Conservation (phyloP, 805 yeast species). For the Kodamaea nitidulidarum region DNA sequence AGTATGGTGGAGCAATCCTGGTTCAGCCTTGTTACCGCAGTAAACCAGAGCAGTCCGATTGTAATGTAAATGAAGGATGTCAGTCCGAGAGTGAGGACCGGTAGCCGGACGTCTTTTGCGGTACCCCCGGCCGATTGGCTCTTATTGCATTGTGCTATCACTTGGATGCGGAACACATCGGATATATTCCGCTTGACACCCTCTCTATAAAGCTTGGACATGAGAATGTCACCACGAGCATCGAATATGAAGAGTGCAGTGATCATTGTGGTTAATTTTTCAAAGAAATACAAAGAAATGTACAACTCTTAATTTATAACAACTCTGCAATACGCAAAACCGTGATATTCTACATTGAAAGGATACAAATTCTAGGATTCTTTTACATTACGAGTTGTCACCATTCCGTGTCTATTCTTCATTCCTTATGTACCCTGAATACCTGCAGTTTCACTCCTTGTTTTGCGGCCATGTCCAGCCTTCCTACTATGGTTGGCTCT, state of each 20-base stretch:
- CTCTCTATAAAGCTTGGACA: conserved; percentile 68
- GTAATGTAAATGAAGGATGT: conserved; percentile 83
- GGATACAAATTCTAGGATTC: too few species aligned
- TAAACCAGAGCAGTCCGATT: conserved; percentile 64
- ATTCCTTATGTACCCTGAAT: conserved; percentile 14
- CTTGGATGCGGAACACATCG: conserved; percentile 90
- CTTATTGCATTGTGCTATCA: conserved; percentile 53
- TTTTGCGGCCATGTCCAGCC: conserved; percentile 55
- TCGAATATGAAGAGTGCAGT: conserved; percentile 78
- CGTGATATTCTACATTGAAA: too few species aligned
- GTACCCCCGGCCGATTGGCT: conserved; percentile 9
- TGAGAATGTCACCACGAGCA: conserved; percentile 75
- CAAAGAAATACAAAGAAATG: background rate
- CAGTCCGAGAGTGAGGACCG: conserved; percentile 76
- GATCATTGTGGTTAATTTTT: conserved; percentile 48
- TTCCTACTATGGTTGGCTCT: conserved; percentile 66
- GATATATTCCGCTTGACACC: conserved; percentile 75
- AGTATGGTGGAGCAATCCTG: conserved; percentile 77
- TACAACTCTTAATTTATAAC: too few species aligned
- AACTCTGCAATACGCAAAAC: too few species aligned
- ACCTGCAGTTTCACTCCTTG: conserved; percentile 25
- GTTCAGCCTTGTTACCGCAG: conserved; percentile 86
- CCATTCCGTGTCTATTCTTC: background rate
- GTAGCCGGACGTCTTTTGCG: conserved; percentile 29
- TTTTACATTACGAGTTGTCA: too few species aligned